Evolutionary conservation across 1,139 yeast genomes (phyloP).

Genomic region (Pneumocystis murina): DNA sequence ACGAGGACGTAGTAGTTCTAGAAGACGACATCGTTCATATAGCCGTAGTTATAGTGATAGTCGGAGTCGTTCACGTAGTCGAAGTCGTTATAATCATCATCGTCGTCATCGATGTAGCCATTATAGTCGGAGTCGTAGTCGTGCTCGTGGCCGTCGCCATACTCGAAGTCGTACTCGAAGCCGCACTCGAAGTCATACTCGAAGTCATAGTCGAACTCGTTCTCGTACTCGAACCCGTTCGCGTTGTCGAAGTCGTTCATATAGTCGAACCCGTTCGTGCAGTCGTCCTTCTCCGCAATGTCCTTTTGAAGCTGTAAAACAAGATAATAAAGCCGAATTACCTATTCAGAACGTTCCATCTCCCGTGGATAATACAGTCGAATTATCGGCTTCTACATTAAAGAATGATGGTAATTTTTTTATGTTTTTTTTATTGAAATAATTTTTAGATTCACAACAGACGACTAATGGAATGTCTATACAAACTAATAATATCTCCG

Average conservation of each 20-base stretch:
- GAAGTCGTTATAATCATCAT: conserved; percentile 1
- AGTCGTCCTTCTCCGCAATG: no score
- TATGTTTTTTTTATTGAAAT: no score
- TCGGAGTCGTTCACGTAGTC: conserved; percentile 8
- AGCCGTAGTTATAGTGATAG: conserved; percentile 12
- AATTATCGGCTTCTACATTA: no score
- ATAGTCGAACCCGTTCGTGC: no score
- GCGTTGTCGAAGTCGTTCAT: background rate
- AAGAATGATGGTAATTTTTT: no score
- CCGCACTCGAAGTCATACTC: background rate
- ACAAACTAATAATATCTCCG: no score
- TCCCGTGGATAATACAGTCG: no score
- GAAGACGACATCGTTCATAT: conserved; percentile 12
- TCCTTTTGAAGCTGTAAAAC: no score
- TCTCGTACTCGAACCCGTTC: background rate
- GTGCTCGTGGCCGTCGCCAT: background rate
- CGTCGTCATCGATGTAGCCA: background rate
- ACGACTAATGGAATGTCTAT: no score
- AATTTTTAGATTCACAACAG: no score
- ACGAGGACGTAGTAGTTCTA: conserved; percentile 7
- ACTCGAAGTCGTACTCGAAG: background rate
- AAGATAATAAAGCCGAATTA: no score
- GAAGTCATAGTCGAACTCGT: background rate
- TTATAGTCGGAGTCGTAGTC: conserved; percentile 1
- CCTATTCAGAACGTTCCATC: no score